These are phyloP conservation scores for Linnemannia schmuckeri DNA, from an alignment of 192 early-diverging fungal species.

Conservation along the genomic window DNA sequence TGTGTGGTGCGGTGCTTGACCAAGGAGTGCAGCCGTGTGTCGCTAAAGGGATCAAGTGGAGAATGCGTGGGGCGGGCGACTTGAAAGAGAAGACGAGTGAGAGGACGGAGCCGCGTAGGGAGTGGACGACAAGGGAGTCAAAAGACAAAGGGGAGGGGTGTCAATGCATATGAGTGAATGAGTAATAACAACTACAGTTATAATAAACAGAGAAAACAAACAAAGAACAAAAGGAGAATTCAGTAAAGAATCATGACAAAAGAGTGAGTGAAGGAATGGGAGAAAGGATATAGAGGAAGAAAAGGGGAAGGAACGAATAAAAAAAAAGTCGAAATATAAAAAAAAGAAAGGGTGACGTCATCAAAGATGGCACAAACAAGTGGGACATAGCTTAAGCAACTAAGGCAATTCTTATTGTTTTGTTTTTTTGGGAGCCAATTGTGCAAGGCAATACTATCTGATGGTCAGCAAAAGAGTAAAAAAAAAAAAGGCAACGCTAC, in stretches of 20 bases:
- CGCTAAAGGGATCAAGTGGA: not conserved
- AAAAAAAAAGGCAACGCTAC: not conserved
- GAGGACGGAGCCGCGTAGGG: not conserved
- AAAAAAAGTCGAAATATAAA: not conserved
- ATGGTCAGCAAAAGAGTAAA: not conserved
- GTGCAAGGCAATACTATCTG: not conserved
- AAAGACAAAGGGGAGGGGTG: not conserved
- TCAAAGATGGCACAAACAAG: too few species aligned
- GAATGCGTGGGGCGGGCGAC: not conserved
- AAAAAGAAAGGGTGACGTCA: not conserved
- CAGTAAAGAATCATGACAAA: not conserved
- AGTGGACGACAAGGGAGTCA: conserved; percentile 1
- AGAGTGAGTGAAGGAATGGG: not conserved
- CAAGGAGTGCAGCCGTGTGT: not conserved
- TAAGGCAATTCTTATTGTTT: not conserved
- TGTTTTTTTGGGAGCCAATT: too few species aligned
- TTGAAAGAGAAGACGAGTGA: not conserved
- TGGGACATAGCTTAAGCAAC: not conserved
- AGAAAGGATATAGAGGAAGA: not conserved
- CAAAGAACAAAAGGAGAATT: not conserved
- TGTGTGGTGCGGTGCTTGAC: not conserved
- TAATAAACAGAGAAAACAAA: not conserved
- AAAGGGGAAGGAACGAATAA: not conserved
- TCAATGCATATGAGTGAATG: conserved; percentile 5
- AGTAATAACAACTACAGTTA: not conserved